Base-by-base conservation (phyloP, 202 grass and related monocot species). In the Panicum virgatum region DNA sequence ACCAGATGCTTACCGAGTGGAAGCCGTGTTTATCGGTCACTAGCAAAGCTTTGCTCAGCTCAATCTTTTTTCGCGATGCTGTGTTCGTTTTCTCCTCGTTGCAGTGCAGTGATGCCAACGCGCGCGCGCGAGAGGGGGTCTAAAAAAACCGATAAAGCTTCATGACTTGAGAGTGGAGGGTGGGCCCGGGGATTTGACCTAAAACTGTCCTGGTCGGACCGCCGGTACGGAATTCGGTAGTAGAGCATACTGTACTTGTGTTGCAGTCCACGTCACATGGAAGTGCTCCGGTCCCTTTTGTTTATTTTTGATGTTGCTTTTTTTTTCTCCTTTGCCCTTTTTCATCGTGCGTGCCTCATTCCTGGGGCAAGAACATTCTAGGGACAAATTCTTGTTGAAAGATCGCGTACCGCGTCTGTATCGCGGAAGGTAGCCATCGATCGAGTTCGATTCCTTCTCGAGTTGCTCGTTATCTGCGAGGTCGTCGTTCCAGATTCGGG, bases 121-220 rank as follows among this genome's bases (percentile, higher is more conserved):
- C n/a, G n/a, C n/a, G n/a, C n/a, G n/a, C n/a, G n/a, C n/a, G 13
- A n/a, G 15, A 68, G 47, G n/a, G n/a, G n/a, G n/a, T n/a, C n/a
- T n/a, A n/a, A n/a, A n/a, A n/a, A n/a, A n/a, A 32, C 0, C 14
- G 44, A 14, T 34, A 34, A 3, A 34, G 32, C 32, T 4, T 34
- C 3, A 34, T 34, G 44, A 53, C 51, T n/a, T 20, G 51, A 47
- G 82, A 47, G 82, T 61, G 73, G 66, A 59, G 6, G 26, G 66
- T 0, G 54, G 39, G 60, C 38, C 29, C 80, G 12, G 8, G 6
- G 69, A 68, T 66, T 83, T 67, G 75, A 73, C 75, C 74, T 60
- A 88, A 63, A 78, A 66, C 66, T 36, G 56, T 83, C 59, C 6
- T 3, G 42, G 46, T 79, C 75, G 12, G 67, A 83, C 84, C 9